A percentile compares a stretch with the other conserved stretches of the same genome.
These are phyloP conservation scores for Zygosaccharomyces pseudobailii DNA, from an alignment of 1,139 yeast genomes.

Conservation along the genomic window DNA sequence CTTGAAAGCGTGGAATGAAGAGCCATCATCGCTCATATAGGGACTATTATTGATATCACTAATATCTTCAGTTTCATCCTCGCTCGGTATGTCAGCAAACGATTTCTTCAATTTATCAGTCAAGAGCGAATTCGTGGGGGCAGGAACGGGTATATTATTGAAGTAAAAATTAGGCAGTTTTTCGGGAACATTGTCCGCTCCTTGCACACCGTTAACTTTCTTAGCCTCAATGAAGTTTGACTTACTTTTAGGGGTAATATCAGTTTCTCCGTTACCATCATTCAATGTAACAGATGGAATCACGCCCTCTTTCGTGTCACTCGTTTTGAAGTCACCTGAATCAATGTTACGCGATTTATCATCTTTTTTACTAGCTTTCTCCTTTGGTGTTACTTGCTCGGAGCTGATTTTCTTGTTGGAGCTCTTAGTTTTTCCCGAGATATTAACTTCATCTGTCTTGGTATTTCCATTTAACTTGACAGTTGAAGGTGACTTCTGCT, in stretches of 20 bases:
- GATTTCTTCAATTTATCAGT: constrained; percentile 11
- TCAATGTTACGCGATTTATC: too few species aligned
- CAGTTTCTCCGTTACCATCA: not conserved
- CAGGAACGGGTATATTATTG: constrained; percentile 3
- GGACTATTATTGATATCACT: constrained; percentile 10
- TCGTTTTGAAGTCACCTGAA: not conserved
- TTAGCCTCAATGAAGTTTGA: not conserved
- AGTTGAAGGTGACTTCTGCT: too few species aligned
- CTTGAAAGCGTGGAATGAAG: constrained; percentile 9
- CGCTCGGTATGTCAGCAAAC: constrained; percentile 11
- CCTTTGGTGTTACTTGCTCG: too few species aligned
- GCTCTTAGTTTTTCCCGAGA: too few species aligned
- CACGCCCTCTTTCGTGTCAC: not conserved
- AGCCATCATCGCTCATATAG: constrained; percentile 10
- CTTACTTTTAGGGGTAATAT: not conserved
- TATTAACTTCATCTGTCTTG: too few species aligned
- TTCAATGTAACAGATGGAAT: constrained; percentile 1
- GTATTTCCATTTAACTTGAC: too few species aligned
- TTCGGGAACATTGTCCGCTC: not conserved
- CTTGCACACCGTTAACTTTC: not conserved
- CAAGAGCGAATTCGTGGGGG: constrained; percentile 9
- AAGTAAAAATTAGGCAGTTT: constrained; percentile 2
- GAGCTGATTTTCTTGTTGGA: too few species aligned
- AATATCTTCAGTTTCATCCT: constrained; percentile 3
- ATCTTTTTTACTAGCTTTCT: too few species aligned